Evolutionary conservation across 176 grass and related monocot species (phyloP).

Genomic region (Oryza longistaminata): DNA sequence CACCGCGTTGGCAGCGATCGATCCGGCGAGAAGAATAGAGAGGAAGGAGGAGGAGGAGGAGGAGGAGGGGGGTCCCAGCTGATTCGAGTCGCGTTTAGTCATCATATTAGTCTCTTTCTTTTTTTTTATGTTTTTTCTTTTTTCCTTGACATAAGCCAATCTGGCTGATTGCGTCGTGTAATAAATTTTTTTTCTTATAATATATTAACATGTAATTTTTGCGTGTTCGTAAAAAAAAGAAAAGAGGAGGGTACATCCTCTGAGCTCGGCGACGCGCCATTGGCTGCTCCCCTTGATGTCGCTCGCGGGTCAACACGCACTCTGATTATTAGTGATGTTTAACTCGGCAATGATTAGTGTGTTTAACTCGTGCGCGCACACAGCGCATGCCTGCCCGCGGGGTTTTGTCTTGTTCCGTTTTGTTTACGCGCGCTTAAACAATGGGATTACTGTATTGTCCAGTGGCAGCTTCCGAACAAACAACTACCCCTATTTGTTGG

Average conservation of each 20-base stretch:
- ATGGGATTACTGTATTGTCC: not conserved
- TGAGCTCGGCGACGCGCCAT: not conserved
- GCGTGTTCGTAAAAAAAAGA: no score
- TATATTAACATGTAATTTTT: no score
- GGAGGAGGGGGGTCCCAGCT: not conserved
- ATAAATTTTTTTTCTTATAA: no score
- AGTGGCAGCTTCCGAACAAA: not conserved
- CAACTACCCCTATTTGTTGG: not conserved
- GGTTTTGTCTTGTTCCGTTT: not conserved
- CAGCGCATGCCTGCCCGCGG: not conserved
- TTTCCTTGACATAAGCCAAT: no score
- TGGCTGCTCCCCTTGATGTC: not conserved
- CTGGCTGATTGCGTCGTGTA: no score
- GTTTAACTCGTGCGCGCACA: not conserved
- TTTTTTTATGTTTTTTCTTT: no score
- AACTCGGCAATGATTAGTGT: not conserved
- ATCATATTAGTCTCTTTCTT: no score
- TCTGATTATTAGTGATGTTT: not conserved
- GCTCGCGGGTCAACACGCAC: not conserved
- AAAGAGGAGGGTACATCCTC: not conserved
- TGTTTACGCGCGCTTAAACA: not conserved
- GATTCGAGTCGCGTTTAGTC: no score
- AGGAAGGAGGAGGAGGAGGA: not conserved
- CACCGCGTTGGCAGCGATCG: not conserved
- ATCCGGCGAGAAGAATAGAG: not conserved